Evolutionary conservation across 805 yeast genomes (phyloP).

Genomic region (Ogataea corticis): DNA sequence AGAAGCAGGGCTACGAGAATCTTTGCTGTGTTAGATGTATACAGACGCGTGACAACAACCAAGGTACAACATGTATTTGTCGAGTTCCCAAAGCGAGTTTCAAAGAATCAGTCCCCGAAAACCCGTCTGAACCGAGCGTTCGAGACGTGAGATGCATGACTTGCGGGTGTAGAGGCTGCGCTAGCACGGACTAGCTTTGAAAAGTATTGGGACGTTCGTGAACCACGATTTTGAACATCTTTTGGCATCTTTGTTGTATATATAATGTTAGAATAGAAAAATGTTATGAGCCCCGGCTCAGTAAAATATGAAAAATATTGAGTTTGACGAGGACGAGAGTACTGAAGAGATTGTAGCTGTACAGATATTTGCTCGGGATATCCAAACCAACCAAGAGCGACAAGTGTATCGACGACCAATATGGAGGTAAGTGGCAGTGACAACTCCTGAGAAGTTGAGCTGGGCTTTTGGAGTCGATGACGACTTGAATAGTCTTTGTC

Average conservation of each 20-base stretch:
- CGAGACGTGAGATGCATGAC: constrained; percentile 59
- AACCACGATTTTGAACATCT: not conserved
- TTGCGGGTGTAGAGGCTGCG: constrained; percentile 86
- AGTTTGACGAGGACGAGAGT: not conserved
- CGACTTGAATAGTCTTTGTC: too few relatives aligned
- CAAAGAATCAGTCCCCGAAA: constrained; percentile 16
- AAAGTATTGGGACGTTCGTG: not conserved
- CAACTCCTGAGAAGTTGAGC: not conserved
- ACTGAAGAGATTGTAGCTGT: not conserved
- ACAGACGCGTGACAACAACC: constrained; percentile 57
- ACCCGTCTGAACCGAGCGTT: constrained; percentile 28
- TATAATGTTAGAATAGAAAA: not conserved
- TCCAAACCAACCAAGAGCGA: not conserved
- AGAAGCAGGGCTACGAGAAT: constrained; percentile 71
- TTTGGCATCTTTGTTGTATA: not conserved
- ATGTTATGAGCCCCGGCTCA: constrained; percentile 1
- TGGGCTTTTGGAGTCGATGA: too few relatives aligned
- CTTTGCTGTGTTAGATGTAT: constrained; percentile 84
- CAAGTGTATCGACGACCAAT: not conserved
- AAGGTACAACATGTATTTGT: constrained; percentile 76
- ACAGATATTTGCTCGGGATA: not conserved
- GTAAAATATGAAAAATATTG: too few relatives aligned
- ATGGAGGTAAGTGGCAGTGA: constrained; percentile 19
- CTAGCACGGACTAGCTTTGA: constrained; percentile 59
- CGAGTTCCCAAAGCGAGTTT: constrained; percentile 71